A percentile compares a stretch with the other conserved stretches of the same genome.
These are phyloP conservation scores for Fusarium veterinarium DNA, from an alignment of 2,329 filamentous ascomycete genomes.

Conservation along the genomic window DNA sequence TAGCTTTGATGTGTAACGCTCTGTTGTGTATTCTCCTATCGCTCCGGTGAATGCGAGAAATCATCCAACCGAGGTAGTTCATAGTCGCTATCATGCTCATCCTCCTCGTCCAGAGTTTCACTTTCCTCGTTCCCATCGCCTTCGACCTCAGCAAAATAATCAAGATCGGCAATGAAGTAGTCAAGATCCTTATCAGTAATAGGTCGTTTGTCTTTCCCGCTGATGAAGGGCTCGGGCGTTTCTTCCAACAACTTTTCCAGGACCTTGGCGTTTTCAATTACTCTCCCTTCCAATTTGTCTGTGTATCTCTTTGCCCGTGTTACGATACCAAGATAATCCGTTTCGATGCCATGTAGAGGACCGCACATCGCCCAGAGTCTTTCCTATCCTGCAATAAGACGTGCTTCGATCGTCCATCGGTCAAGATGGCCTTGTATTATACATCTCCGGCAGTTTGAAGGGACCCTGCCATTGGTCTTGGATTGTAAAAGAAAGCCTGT, in stretches of 20 bases:
- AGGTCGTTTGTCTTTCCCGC: too few species aligned
- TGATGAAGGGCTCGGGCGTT: constrained; percentile 6
- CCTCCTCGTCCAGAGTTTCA: neutral
- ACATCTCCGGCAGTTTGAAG: constrained; percentile 26
- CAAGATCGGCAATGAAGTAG: neutral
- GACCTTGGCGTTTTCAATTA: neutral
- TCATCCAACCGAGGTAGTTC: neutral
- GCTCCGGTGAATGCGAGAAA: neutral
- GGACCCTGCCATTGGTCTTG: neutral
- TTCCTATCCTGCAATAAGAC: neutral
- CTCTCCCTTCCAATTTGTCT: neutral
- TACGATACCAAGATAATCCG: neutral
- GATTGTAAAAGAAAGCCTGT: neutral
- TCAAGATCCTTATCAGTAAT: neutral
- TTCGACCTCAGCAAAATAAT: neutral
- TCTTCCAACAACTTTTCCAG: constrained; percentile 1
- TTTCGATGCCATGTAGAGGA: neutral
- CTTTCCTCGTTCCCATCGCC: too few species aligned
- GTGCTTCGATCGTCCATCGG: constrained; percentile 17
- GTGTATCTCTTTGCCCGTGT: neutral
- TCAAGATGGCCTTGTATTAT: constrained; percentile 6
- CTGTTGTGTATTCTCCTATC: neutral
- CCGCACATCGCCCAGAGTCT: constrained; percentile 6
- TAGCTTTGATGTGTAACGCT: neutral
- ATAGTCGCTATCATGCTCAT: neutral